Percentiles rank a stretch among this genome's conserved stretches.
Evolutionary conservation across 164 flowering plant species (phyloP).

Genomic region (Cinnamomum chago): DNA sequence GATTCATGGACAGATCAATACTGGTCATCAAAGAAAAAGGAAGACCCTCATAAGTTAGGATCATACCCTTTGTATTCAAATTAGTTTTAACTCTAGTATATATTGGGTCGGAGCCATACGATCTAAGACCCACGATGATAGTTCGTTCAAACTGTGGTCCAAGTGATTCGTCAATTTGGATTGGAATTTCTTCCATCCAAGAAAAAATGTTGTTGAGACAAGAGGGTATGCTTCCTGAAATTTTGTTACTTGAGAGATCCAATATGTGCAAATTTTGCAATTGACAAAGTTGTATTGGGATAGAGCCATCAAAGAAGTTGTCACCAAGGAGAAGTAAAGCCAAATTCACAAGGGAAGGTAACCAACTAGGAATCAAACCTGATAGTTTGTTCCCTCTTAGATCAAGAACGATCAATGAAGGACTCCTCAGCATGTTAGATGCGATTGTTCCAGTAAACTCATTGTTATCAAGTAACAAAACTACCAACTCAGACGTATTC

Average conservation of each 20-base stretch:
- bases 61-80: neutral
- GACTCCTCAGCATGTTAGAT: neutral
- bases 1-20: too few relatives aligned
- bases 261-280: neutral
- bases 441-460: neutral
- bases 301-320: neutral
- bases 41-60: neutral
- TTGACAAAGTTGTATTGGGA: neutral
- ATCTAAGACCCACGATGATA: rapidly evolving
- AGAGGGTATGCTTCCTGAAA: conserved; percentile 5
- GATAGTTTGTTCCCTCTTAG: neutral
- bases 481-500: neutral
- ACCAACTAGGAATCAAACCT: neutral
- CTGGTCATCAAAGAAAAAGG: too few relatives aligned
- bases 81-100: neutral
- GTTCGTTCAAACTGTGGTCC: neutral
- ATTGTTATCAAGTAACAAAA: neutral
- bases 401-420: neutral
- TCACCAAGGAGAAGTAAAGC: neutral
- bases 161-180: neutral
- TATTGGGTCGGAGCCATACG: rapidly evolving
- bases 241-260: conserved; percentile 6
- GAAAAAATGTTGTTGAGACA: neutral
- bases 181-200: neutral
- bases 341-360: neutral